Evolutionary conservation across 129 eudicot genomes (phyloP), one percentile per base, ranked within the genome.

Genomic region (Heracleum sosnowskyi): DNA sequence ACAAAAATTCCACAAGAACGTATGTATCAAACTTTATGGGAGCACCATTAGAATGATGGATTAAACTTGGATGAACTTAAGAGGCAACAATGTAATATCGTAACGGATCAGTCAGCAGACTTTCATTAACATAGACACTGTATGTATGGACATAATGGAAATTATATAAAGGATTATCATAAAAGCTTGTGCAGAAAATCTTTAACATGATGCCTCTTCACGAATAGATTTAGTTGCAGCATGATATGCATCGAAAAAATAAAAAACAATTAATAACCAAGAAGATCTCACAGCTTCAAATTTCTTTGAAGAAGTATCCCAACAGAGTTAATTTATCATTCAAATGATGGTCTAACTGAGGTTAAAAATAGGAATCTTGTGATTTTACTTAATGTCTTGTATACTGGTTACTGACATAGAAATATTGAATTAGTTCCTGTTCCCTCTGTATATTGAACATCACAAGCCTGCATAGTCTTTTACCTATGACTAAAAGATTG

Each of bases 1-100:
- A 82, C 83, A 84, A 80, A 6, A 69, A 34, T 34, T 68, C 73
- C 45, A 69, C 8, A 20, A 4, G 33, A 9, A 64, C 2, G n/a
- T 34, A 17, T 33, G 29, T 11, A 72, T 66, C 39, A 66, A 66
- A 13, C 37, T 31, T 66, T 9, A 2, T 10, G 68, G 6, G 26
- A 34, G 16, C 4, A 44, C 15, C 13, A 40, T 35, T 17, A 70
- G 4, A 4, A 2, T 44, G 47, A 42, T 0, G 46, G 47, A 44
- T 12, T 44, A 11, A 44, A 11, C 16, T 11, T 44, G 16, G 47
- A 44, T 11, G 16, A 11, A 44, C 47, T 44, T 44, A 69, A 11
- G 0, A 36, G n/a, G 26, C 45, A 16, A 37, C 11, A 49, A 37
- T 9, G 74, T 37, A 70, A 15, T 24, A 70, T 70, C 37, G 4